These are phyloP conservation scores for Podospora pseudopauciseta DNA, from an alignment of 495 filamentous ascomycete genomes.

Conservation along the genomic window DNA sequence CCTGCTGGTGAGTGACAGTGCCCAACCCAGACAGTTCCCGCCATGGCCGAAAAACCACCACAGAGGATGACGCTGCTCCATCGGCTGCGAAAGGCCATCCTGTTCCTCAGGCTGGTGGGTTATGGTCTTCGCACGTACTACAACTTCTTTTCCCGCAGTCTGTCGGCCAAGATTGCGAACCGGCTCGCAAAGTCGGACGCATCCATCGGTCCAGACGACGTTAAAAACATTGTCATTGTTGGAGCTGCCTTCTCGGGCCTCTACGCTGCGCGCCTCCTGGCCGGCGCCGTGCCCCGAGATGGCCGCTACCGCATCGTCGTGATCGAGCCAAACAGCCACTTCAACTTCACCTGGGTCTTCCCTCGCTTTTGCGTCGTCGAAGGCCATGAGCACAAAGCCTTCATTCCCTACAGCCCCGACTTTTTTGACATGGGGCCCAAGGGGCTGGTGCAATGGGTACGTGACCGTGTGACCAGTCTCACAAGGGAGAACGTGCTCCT, in stretches of 20 bases:
- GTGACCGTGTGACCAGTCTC: conserved; percentile 32
- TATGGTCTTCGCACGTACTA: conserved; percentile 17
- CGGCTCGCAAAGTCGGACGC: background rate
- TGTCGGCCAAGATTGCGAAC: conserved; percentile 10
- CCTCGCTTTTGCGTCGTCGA: conserved; percentile 46
- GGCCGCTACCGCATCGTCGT: conserved; percentile 48
- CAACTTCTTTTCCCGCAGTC: conserved; percentile 9
- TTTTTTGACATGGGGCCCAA: conserved; percentile 26
- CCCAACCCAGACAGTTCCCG: background rate
- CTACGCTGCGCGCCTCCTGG: conserved; percentile 43
- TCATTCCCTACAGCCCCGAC: conserved; percentile 45
- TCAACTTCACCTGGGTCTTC: conserved; percentile 56
- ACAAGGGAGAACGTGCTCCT: conserved; percentile 27
- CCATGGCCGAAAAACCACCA: background rate
- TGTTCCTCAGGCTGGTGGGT: conserved; percentile 19
- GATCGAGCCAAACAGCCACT: conserved; percentile 56
- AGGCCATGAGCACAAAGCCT: conserved; percentile 44
- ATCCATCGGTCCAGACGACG: conserved; percentile 5
- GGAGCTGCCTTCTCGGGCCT: conserved; percentile 56
- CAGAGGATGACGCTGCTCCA: conserved; percentile 5
- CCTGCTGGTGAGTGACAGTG: background rate
- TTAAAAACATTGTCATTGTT: conserved; percentile 49
- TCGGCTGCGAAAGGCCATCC: conserved; percentile 15
- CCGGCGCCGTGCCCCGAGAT: conserved; percentile 44
- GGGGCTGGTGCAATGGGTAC: conserved; percentile 34